Evolutionary conservation across 768 basidiomycete species (phyloP), one percentile per base, ranked within the genome.

Genomic region (Auricularia cornea): DNA sequence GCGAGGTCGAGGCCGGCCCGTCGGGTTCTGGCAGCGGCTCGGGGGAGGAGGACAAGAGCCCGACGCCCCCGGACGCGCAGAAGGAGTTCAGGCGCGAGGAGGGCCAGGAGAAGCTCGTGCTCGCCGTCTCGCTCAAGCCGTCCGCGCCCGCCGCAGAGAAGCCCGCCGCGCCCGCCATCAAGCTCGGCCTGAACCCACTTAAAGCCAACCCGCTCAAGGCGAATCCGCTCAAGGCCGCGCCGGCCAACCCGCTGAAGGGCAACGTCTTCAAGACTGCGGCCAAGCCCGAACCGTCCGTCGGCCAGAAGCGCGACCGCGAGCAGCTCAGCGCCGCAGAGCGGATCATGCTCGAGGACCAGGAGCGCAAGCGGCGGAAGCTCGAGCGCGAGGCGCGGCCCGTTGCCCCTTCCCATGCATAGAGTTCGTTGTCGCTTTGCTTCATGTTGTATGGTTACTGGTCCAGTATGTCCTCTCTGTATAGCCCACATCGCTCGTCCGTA

Each of bases 321-420:
- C 78, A 81, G 23, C 84, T 94, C 82, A 85, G 86, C 68, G 91
- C 90, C 29, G 90, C 90, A 18, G 95, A 98, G 74, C 80, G 83
- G 66, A 75, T 98, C 64, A 95, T 97, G 65, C 67, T 86, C 63
- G 96, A 98, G 78, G 94, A 97, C 31, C 90, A 91, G 76, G 92
- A 93, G 73, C 81, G 93, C 71, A 95, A 96, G 75, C 81, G 87
- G 72, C 79, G 92, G 67, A 78, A 84, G 66, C 87, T 90, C 85
- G 90, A 89, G 67, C 70, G 80, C 48, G 80, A 80, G 23, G 61
- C 35, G 8, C 35, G 35, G 35, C 16, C 35, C 35, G 35, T 38
- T 38, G 10, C 35, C 10, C 35, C 35, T 38, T 38, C 35, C 35
- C 35, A 38, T 38, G 35, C 35, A 8, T 38, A 38, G 35, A 38